Percentiles rank a stretch among this genome's conserved stretches.
Evolutionary conservation across 805 yeast species (phyloP).

Genomic region (Tanozyma kutaoensis): DNA sequence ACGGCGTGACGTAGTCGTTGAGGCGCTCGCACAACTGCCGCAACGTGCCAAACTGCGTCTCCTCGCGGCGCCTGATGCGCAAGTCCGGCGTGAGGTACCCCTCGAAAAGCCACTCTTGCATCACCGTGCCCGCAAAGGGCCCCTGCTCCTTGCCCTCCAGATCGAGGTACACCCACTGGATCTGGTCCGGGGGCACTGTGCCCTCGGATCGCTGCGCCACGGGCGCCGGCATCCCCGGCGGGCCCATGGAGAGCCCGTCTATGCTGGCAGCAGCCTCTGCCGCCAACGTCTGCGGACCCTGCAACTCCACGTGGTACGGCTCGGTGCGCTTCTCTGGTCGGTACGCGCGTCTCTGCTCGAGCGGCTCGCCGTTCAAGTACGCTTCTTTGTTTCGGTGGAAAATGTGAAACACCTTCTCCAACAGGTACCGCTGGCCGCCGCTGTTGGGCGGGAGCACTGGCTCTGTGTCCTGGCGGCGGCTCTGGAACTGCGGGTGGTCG

Average conservation of each 20-base stretch:
- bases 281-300: slow-evolving; percentile 2
- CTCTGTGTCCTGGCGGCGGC: no score
- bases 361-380: slow-evolving; percentile 6
- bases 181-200: slow-evolving; percentile 23
- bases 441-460: slow-evolving; percentile 27
- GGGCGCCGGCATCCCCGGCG: slow-evolving; percentile 3
- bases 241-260: slow-evolving; percentile 2
- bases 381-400: slow-evolving; percentile 26
- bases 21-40: slow-evolving; percentile 37
- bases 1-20: slow-evolving; percentile 44
- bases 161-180: slow-evolving; percentile 66
- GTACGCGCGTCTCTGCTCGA: slow-evolving; percentile 6
- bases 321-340: slow-evolving; percentile 16
- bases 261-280: background rate
- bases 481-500: no score
- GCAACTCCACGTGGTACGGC: slow-evolving; percentile 24
- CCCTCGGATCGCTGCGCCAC: slow-evolving; percentile 1
- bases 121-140: slow-evolving; percentile 58
- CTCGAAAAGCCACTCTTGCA: slow-evolving; percentile 67
- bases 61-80: slow-evolving; percentile 46
- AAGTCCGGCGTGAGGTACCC: slow-evolving; percentile 46
- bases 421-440: slow-evolving; percentile 30
- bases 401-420: slow-evolving; percentile 39
- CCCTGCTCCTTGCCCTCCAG: slow-evolving; percentile 64
- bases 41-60: slow-evolving; percentile 34